phyloP scores from a whole-genome alignment of 2,329 filamentous ascomycete genomes.

The Talaromyces verruculosus region DNA sequence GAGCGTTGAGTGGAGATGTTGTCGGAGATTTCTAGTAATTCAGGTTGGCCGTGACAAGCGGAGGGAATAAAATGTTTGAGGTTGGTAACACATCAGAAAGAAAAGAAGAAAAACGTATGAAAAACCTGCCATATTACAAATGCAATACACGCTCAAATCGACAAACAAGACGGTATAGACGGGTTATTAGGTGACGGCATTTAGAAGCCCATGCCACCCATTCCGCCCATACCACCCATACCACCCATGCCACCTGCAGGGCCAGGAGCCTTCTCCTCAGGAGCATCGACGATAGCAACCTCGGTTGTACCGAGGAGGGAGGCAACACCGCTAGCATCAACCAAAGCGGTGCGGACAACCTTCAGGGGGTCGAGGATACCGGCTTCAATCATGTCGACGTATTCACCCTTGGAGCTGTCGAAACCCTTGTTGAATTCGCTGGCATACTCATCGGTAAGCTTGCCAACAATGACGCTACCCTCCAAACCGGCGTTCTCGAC shows the following conservation, averaged over 20 bases:
- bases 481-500: constrained; percentile 97
- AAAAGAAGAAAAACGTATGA: constrained; percentile 8
- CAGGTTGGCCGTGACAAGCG: constrained; percentile 11
- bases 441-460: constrained; percentile 92
- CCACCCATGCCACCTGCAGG: constrained; percentile 57
- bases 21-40: constrained; percentile 6
- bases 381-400: constrained; percentile 95
- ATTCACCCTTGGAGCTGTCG: constrained; percentile 94
- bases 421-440: constrained; percentile 97
- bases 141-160: constrained; percentile 23
- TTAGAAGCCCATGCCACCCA: constrained; percentile 41
- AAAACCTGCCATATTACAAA: constrained; percentile 23
- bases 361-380: constrained; percentile 99
- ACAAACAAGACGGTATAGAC: constrained; percentile 13
- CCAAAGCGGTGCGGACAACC: constrained; percentile 94
- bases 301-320: constrained; percentile 97
- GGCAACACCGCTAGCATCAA: constrained; percentile 93
- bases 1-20: constrained; percentile 20
- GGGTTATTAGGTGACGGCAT: neutral
- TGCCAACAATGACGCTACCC: constrained; percentile 94
- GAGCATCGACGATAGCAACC: constrained; percentile 93
- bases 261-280: constrained; percentile 79
- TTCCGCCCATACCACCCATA: constrained; percentile 63
- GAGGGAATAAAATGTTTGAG: constrained; percentile 12
- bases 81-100: constrained; percentile 19